Evolutionary conservation across 164 flowering plant genomes (phyloP).

Genomic region (Chimonanthus salicifolius): DNA sequence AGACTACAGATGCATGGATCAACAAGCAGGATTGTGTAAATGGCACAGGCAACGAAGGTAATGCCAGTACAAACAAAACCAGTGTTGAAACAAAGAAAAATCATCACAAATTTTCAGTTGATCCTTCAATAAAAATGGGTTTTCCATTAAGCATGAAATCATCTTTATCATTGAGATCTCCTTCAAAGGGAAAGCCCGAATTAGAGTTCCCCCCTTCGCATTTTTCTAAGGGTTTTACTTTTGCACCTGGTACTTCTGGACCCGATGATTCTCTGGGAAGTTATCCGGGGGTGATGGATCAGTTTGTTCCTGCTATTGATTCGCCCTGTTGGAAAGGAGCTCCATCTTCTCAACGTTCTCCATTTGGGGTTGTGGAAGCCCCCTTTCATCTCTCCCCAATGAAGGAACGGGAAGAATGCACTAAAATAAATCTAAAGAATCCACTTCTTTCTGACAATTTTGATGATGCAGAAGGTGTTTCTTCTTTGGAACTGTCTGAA

Average conservation of each 20-base stretch:
- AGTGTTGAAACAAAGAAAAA: conserved; percentile 7
- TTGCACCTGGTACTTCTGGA: conserved; percentile 12
- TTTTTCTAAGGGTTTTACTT: conserved; percentile 10
- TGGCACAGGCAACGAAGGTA: conserved; percentile 10
- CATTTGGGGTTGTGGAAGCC: conserved; percentile 26
- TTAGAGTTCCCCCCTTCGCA: conserved; percentile 10
- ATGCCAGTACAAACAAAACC: conserved; percentile 13
- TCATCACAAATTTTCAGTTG: conserved; percentile 9
- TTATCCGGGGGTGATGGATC: conserved; percentile 33
- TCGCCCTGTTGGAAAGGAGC: conserved; percentile 93
- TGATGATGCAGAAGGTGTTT: conserved; percentile 12
- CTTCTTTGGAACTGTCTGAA: conserved; percentile 1
- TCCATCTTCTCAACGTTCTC: conserved; percentile 25
- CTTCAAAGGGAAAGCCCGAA: conserved; percentile 9
- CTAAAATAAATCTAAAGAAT: conserved; percentile 15
- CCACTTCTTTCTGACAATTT: conserved; percentile 13
- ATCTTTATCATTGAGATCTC: conserved; percentile 6
- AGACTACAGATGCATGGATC: conserved; percentile 10
- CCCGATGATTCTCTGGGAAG: conserved; percentile 19
- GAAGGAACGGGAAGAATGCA: conserved; percentile 17
- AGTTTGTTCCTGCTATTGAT: conserved; percentile 46
- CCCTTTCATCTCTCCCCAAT: conserved; percentile 5
- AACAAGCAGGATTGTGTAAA: not conserved
- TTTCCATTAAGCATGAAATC: conserved; percentile 10
- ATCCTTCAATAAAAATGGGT: conserved; percentile 13